phyloP scores from a whole-genome alignment of 768 basidiomycete species.

The Hericium coralloides region DNA sequence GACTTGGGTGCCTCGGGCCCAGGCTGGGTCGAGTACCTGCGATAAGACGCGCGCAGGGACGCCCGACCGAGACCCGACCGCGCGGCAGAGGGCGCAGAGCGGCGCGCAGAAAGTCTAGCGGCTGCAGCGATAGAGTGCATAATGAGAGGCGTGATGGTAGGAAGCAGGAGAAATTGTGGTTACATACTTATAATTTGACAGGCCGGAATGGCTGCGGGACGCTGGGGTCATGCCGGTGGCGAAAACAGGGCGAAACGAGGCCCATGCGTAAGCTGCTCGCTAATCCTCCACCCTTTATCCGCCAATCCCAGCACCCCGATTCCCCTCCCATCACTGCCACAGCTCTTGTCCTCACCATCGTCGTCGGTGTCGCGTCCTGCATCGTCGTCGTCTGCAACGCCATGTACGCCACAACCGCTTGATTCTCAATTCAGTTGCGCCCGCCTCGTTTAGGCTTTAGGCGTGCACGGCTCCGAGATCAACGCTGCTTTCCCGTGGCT shows the following conservation, averaged over 20 bases:
- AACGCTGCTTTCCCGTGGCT: not conserved
- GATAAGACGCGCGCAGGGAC: slow-evolving; percentile 34
- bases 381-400: not conserved
- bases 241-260: not conserved
- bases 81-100: slow-evolving; percentile 9
- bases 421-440: no score
- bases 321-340: not conserved
- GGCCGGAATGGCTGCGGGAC: no score
- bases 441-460: not conserved
- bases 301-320: not conserved
- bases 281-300: not conserved
- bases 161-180: not conserved
- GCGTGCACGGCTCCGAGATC: not conserved
- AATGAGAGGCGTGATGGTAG: not conserved
- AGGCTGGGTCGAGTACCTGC: slow-evolving; percentile 50
- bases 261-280: not conserved
- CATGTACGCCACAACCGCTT: no score
- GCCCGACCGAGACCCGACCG: slow-evolving; percentile 1
- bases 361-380: not conserved
- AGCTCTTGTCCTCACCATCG: not conserved
- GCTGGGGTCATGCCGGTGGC: not conserved
- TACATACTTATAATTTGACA: not conserved
- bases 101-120: slow-evolving; percentile 10
- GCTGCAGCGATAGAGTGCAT: slow-evolving; percentile 8
- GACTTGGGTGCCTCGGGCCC: slow-evolving; percentile 37